These are phyloP conservation scores for Maudiozyma saulgeensis DNA, from an alignment of 805 yeast species.

Conservation along the genomic window DNA sequence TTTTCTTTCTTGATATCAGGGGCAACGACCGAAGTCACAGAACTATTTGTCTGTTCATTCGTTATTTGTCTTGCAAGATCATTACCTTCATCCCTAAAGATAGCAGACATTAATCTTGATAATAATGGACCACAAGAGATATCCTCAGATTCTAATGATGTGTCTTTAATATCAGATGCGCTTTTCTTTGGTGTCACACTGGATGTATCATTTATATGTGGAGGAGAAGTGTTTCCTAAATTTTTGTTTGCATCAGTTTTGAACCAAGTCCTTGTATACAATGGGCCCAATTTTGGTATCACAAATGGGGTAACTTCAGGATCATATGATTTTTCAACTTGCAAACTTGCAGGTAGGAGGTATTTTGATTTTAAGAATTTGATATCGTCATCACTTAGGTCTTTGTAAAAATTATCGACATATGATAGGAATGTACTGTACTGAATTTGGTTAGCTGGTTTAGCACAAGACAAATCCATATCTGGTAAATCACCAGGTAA, in stretches of 20 bases:
- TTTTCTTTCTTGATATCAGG: constrained; percentile 9
- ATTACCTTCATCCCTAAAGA: constrained; percentile 33
- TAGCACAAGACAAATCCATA: constrained; percentile 72
- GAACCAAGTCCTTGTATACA: constrained; percentile 77
- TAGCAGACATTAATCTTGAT: constrained; percentile 72
- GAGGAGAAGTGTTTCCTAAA: constrained; percentile 35
- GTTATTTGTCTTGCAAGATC: constrained; percentile 4
- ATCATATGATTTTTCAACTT: constrained; percentile 40
- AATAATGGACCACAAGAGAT: constrained; percentile 88
- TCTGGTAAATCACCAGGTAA: constrained; percentile 87
- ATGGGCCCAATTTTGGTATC: constrained; percentile 78
- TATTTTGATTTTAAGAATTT: constrained; percentile 56
- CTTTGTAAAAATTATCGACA: constrained; percentile 76
- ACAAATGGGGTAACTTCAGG: constrained; percentile 62
- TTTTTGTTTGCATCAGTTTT: constrained; percentile 58
- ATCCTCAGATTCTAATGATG: constrained; percentile 56
- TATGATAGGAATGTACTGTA: constrained; percentile 78
- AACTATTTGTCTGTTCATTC: not conserved
- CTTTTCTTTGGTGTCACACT: constrained; percentile 47
- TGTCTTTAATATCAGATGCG: constrained; percentile 44
- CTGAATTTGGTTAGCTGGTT: constrained; percentile 86
- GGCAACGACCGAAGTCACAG: not conserved
- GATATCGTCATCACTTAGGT: constrained; percentile 71
- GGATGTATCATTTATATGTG: constrained; percentile 38
- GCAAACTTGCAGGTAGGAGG: constrained; percentile 42